Base-by-base conservation (phyloP, 768 basidiomycete species). In the Lactarius hengduanensis region DNA sequence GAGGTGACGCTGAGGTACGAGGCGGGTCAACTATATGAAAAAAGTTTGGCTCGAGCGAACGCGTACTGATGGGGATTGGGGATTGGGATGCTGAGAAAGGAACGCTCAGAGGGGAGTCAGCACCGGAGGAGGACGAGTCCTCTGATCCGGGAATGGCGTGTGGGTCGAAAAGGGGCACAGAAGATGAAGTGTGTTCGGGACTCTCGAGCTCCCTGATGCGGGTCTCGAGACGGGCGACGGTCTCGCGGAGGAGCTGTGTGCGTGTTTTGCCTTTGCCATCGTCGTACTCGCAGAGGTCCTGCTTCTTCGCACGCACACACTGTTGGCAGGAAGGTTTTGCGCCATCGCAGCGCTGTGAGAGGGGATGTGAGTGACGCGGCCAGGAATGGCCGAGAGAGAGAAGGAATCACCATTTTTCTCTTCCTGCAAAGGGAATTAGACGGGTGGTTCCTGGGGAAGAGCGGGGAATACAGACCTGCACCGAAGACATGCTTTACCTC, bases 251-350 rank as follows among this genome's bases (percentile, higher is more conserved):
- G 59, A 91, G 75, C 72, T 92, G 90, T 0, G 91, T 92, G 67
- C 90, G 82, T 55, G 89, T 91, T 79, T 91, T 92, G 58, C 89
- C 88, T 78, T 88, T 90, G 30, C 91, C 91, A 76, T 92, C 91
- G 71, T 92, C 91, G 74, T 92, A 92, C 72, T 90, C 88, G 76
- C 91, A 92, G 13, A 74, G 79, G 3, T 91, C 88, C 59, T 78
- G 79, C 74, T 91, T 91, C 81, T 92, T 92, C 53, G 90, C 90
- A 61, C 88, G 86, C 34, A 80, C 78, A 72, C 91, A 92, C 73
- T 92, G 91, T 69, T 89, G 88, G 68, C 91, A 92, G 15, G 89
- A 82, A 34, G 91, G 91, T 74, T 90, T 91, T 56, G 72, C 72
- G 68, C 90, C 91, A 72, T 92, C 91, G 73, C 91, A 92, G 76